Base-by-base conservation (phyloP, 2,329 filamentous ascomycete genomes). In the Anthostomella pinea region DNA sequence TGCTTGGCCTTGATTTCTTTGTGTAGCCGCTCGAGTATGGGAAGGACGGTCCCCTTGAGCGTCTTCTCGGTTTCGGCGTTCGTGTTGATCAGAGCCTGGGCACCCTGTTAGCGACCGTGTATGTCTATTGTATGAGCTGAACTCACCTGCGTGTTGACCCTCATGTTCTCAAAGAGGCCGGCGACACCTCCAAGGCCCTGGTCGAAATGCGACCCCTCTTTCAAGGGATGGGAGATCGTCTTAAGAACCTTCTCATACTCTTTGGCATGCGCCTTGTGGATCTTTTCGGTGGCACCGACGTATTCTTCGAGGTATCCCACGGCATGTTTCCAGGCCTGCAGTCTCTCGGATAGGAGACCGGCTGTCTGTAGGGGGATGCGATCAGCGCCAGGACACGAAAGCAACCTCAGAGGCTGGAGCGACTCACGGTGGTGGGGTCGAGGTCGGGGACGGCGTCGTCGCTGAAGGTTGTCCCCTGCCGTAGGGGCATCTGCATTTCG, bases 231-330 rank as follows among this genome's bases (percentile, higher is more conserved):
- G 39, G 81, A 85, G 49, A 98, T 87, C 14, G 85, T 87, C 87
- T 97, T 98, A 56, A 97, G 68, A 8, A 93, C 83, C 66, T 87
- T 91, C 69, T 97, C 90, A 57, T 95, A 95, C 64, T 97, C 91
- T 70, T 95, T 97, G 36, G 87, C 81, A 52, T 95, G 85, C 8
- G 79, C 75, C 58, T 82, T 84, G 59, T 96, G 84, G 40, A 87
- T 73, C 73, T 91, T 96, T 64, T 95, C 89, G 3, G 89, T 87
- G 6, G 85, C 82, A 19, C 70, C 71, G 55, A 97, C 75, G 62
- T 96, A 98, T 33, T 95, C 88, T 65, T 97, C 89, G 30, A 98
- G 75, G 59, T 95, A 91, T 38, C 75, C 87, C 45, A 89, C 87
- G 43, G 90, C 87, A 63, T 97, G 91, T 64, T 96, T 97, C 89